Base-by-base conservation (phyloP, 345 rosid genomes). In the Populus davidiana region DNA sequence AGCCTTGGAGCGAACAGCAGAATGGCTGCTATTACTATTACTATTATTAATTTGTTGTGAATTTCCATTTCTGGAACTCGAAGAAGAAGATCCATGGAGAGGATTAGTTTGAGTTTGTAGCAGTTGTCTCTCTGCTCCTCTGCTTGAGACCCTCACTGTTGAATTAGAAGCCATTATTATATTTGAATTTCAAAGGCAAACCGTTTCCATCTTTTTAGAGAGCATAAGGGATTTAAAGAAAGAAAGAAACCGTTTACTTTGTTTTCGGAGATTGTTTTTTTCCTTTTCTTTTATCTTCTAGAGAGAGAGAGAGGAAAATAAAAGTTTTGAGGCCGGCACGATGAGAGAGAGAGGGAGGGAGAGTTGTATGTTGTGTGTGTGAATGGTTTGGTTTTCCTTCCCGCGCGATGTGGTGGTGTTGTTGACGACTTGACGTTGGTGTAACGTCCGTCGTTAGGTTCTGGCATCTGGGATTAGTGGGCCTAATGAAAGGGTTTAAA, bases 251-350 rank as follows among this genome's bases (percentile, higher is more conserved):
- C 59, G 59, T 52, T 52, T 52, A 20, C 59, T 52, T 20, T 70
- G 69, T 23, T 27, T 36, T 38, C 8, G n/a, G 38, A 44, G 21
- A 50, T 66, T 33, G 3, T 23, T 1, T 5, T 20, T n/a, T 21
- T 27, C 8, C 6, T 10, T 49, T 29, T 23, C 2, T 68, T 38
- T 16, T 3, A 14, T 6, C 14, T 64, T 14, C 5, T 12, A 11
- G 38, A 75, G 44, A 33, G 36, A 31, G 80, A 77, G 71, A 77
- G 63, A 35, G 18, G 17, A 8, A 59, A 39, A 69, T 62, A 50
- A 27, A 35, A 56, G 72, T 43, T 43, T 79, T 74, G 87, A 86
- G 87, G 88, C 77, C 84, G 69, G 83, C 86, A 84, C 85, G 90
- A 76, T 29, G 43, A n/a, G 69, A 74, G 73, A 77, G 59, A 73